Conservation (phyloP, 192 early-diverging fungal genomes). For the Linderina pennispora region DNA sequence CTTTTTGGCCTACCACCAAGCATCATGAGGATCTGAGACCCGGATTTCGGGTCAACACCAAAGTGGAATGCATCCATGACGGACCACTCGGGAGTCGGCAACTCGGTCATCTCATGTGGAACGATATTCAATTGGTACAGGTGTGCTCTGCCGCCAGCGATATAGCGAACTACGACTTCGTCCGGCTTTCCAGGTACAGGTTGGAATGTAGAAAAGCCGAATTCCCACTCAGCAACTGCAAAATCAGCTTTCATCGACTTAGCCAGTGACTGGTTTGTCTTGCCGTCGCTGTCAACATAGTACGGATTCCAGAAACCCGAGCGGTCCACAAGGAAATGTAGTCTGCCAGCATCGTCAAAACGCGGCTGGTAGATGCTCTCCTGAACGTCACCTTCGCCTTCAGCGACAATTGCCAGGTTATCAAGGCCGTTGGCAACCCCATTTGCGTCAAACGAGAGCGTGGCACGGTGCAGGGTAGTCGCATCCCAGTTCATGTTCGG, state of each 20-base stretch:
- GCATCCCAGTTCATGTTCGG: slow-evolving; percentile 79
- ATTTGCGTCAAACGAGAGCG: slow-evolving; percentile 6
- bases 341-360: slow-evolving; percentile 48
- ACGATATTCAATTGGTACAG: slow-evolving; percentile 23
- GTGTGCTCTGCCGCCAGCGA: slow-evolving; percentile 1
- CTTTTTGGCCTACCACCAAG: slow-evolving; percentile 24
- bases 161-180: slow-evolving; percentile 18
- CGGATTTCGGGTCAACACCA: slow-evolving; percentile 14
- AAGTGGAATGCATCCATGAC: slow-evolving; percentile 14
- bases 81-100: slow-evolving; percentile 32
- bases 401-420: slow-evolving; percentile 21
- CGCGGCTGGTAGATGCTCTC: slow-evolving; percentile 57
- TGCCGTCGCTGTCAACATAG: slow-evolving; percentile 28
- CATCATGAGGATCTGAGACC: slow-evolving; percentile 27
- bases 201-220: slow-evolving; percentile 41
- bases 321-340: slow-evolving; percentile 65
- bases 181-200: slow-evolving; percentile 15
- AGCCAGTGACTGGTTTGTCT: slow-evolving; percentile 36
- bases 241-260: slow-evolving; percentile 58
- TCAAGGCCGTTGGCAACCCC: background rate
- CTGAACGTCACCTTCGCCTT: slow-evolving; percentile 6
- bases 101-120: slow-evolving; percentile 12
- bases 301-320: slow-evolving; percentile 70
- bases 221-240: slow-evolving; percentile 52
- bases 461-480: slow-evolving; percentile 51